Base-by-base conservation (phyloP, 139 green algal genomes). In the Auxenochlorella pyrenoidosa region DNA sequence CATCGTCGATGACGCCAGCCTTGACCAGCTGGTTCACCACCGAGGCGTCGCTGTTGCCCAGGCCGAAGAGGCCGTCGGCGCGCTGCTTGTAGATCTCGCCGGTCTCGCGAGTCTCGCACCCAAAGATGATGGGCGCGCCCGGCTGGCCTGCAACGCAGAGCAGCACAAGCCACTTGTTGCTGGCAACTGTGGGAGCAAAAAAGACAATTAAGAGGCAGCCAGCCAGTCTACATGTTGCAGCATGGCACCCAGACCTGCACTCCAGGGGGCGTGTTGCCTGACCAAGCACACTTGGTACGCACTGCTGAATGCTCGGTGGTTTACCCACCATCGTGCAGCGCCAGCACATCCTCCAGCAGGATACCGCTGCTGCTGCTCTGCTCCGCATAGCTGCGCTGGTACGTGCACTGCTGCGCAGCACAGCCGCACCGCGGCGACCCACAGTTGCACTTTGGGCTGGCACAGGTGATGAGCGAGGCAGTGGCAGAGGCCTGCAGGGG, bases 31-130 rank as follows among this genome's bases (percentile, higher is more conserved):
- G 96, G 47, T 86, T 75, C 19, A 82, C 59, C 1, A 84, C 75
- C 36, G 94, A 94, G n/a, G 95, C 94, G 28, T 94, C 80, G 76
- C 93, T 94, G 89, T 96, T 95, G 68, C 97, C 97, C 86, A 99
- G 94, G 5, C 97, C 97, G 79, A 98, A 89, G 59, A 99, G 95
- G 30, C 97, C 97, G 85, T 99, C 97, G 0, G 97, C 97, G 47
- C 88, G 87, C 91, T 99, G 97, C 38, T 92, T 90, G 88, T 93
- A 98, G 47, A 99, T 98, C 84, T 97, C 95, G 0, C 97, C 97
- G 24, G 95, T 98, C 89, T 99, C 97, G 24, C 82, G 86, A 6
- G 89, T 95, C 82, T 97, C 96, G 87, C 97, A 99, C 3, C 96
- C 96, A 90, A 98, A 98, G 22, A 92, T 88, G 22, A 95, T 54